phyloP scores from a whole-genome alignment of 2,329 filamentous ascomycete genomes.

The Diaporthe australafricana region DNA sequence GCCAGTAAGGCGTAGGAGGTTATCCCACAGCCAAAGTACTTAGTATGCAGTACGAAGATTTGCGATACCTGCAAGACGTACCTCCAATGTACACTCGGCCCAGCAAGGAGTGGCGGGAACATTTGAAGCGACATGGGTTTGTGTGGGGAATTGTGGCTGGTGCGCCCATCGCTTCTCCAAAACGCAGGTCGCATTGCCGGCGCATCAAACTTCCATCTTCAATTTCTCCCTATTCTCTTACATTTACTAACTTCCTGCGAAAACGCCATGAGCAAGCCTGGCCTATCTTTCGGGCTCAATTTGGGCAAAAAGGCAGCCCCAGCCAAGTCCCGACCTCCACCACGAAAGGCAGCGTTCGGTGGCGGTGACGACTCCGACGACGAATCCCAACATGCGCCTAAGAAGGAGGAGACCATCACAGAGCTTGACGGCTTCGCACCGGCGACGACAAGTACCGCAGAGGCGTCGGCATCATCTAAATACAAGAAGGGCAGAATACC shows the following conservation, averaged over 20 bases:
- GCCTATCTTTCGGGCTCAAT: slow-evolving; percentile 68
- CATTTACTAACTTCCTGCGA: neutral
- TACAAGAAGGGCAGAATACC: slow-evolving; percentile 47
- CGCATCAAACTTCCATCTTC: neutral
- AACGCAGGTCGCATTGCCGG: neutral
- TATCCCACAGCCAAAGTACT: too few species aligned
- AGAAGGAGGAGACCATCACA: slow-evolving; percentile 60
- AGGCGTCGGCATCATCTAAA: slow-evolving; percentile 32
- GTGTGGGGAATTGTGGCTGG: slow-evolving; percentile 34
- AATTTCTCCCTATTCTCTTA: neutral
- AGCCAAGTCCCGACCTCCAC: slow-evolving; percentile 61
- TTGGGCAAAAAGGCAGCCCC: slow-evolving; percentile 66
- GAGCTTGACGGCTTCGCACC: slow-evolving; percentile 66
- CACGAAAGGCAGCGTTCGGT: slow-evolving; percentile 69
- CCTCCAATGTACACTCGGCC: neutral
- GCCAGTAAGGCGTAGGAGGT: too few species aligned
- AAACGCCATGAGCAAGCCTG: slow-evolving; percentile 59
- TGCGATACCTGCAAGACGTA: neutral
- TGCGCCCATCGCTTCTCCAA: slow-evolving; percentile 22
- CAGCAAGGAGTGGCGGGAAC: neutral
- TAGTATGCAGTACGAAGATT: too few species aligned
- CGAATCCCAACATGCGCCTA: slow-evolving; percentile 55
- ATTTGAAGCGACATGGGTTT: too few species aligned
- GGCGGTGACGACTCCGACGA: slow-evolving; percentile 69
- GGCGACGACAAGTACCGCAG: slow-evolving; percentile 37